These are phyloP conservation scores for Crucibulum laeve DNA, from an alignment of 768 basidiomycete species.

Conservation along the genomic window DNA sequence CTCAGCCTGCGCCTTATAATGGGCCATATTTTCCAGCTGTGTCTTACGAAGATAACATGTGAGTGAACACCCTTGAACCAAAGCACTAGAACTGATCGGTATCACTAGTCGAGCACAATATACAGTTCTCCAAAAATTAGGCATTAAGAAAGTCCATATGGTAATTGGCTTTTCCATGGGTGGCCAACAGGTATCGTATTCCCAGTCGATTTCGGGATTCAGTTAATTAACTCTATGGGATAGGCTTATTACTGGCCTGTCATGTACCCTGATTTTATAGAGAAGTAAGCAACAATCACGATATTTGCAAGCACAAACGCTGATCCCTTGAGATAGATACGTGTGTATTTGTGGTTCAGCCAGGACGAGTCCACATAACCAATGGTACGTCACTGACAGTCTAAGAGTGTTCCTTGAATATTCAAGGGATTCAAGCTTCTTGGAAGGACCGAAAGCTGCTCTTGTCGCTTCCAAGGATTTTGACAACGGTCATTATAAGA, in stretches of 20 bases:
- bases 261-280: constrained; percentile 49
- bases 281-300: constrained; percentile 29
- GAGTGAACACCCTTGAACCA: constrained; percentile 8
- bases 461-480: constrained; percentile 52
- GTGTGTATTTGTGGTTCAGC: constrained; percentile 50
- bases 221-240: neutral
- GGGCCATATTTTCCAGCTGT: constrained; percentile 56
- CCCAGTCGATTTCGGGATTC: neutral
- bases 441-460: constrained; percentile 57
- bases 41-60: constrained; percentile 59
- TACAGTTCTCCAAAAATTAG: constrained; percentile 45
- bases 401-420: neutral
- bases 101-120: constrained; percentile 46
- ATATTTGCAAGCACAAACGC: neutral
- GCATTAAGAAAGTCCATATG: constrained; percentile 37
- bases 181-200: constrained; percentile 27
- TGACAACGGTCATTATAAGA: constrained; percentile 46
- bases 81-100: neutral
- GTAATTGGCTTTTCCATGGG: constrained; percentile 61
- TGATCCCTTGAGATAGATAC: constrained; percentile 28
- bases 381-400: constrained; percentile 32
- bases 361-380: constrained; percentile 50
- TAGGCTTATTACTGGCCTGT: constrained; percentile 57
- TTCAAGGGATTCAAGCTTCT: constrained; percentile 33
- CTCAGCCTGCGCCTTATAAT: constrained; percentile 48